These are phyloP conservation scores for Scalesia atractyloides DNA, from an alignment of 129 eudicot species.

Conservation along the genomic window DNA sequence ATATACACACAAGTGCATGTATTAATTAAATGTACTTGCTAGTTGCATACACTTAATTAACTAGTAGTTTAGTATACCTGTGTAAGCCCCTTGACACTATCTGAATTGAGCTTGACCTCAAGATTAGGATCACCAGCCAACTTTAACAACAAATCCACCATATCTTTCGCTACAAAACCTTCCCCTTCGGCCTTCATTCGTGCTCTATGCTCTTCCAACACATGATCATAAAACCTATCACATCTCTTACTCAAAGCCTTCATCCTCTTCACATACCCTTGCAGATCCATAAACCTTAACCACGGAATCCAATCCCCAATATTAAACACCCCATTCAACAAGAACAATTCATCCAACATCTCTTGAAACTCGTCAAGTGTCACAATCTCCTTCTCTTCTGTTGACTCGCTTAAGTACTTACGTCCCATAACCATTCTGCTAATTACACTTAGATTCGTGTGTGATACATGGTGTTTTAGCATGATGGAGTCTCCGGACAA, in stretches of 20 bases:
- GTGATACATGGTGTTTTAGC: constrained; percentile 32
- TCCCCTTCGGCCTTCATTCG: constrained; percentile 24
- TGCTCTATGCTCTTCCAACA: constrained; percentile 49
- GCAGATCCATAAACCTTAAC: constrained; percentile 46
- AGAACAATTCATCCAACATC: constrained; percentile 48
- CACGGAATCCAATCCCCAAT: constrained; percentile 64
- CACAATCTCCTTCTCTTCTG: constrained; percentile 20
- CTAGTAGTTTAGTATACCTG: constrained; percentile 24
- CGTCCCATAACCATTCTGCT: constrained; percentile 43
- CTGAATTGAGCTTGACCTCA: constrained; percentile 40
- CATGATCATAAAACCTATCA: constrained; percentile 46
- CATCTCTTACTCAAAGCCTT: constrained; percentile 43
- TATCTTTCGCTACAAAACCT: constrained; percentile 41
- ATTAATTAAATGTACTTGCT: no score
- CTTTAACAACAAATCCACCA: constrained; percentile 51
- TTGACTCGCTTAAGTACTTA: constrained; percentile 36
- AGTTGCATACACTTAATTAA: no score
- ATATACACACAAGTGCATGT: no score
- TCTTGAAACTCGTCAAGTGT: constrained; percentile 41
- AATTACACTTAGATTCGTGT: constrained; percentile 28
- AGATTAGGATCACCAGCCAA: constrained; percentile 46
- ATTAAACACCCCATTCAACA: constrained; percentile 41
- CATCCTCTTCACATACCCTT: constrained; percentile 55
- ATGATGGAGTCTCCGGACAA: constrained; percentile 23
- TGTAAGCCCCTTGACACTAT: constrained; percentile 44